Percentiles rank a stretch among this genome's conserved stretches.
Conservation (phyloP, 169 alveolate genomes). For the Plasmodium vivax region DNA sequence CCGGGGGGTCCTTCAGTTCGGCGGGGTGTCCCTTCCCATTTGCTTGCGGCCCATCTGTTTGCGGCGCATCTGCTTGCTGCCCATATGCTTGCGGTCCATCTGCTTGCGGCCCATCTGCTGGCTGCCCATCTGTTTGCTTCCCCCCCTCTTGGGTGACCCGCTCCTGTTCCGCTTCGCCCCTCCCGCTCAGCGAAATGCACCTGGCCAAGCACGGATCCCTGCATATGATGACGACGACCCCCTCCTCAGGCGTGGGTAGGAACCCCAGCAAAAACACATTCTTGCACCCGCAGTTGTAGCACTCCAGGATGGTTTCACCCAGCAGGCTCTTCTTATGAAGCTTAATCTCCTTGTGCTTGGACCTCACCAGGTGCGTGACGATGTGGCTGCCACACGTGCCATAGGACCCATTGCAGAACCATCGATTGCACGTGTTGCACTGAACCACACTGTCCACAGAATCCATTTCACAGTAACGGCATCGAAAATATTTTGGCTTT, state of each 20-base stretch:
- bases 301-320: conserved; percentile 88
- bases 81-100: not conserved
- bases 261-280: conserved; percentile 87
- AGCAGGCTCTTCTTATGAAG: conserved; percentile 86
- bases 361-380: conserved; percentile 85
- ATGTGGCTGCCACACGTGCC: conserved; percentile 85
- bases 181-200: conserved; percentile 17
- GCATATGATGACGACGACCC: conserved; percentile 83
- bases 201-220: conserved; percentile 75
- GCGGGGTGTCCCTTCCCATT: not conserved
- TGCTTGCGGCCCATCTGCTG: not conserved
- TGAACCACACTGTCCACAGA: conserved; percentile 80
- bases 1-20: not conserved
- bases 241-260: conserved; percentile 83
- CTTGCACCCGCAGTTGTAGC: conserved; percentile 86
- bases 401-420: conserved; percentile 86
- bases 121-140: not conserved
- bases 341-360: conserved; percentile 86
- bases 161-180: not conserved
- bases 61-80: no score
- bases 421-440: conserved; percentile 83
- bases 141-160: not conserved
- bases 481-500: conserved; percentile 43
- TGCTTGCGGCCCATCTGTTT: no score
- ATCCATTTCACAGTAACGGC: conserved; percentile 75